Conservation (phyloP, 768 basidiomycete species). For the Pleurotus eryngii region DNA sequence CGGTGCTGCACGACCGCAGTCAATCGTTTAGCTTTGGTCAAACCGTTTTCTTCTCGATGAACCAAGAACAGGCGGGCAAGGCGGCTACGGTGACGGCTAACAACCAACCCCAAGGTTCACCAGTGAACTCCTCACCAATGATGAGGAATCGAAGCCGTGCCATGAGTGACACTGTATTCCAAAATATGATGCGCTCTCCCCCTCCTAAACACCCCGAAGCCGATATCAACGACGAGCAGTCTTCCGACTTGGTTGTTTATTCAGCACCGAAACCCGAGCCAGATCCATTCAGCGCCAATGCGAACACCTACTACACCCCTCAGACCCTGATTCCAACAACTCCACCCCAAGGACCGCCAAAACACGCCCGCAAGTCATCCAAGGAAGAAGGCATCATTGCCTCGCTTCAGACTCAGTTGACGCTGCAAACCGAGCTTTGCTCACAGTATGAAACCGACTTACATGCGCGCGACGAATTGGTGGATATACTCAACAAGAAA, state of each 20-base stretch:
- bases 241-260: conserved; percentile 46
- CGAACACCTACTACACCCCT: conserved; percentile 75
- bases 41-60: conserved; percentile 55
- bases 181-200: conserved; percentile 46
- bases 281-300: conserved; percentile 72
- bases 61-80: conserved; percentile 4
- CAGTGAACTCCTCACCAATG: conserved; percentile 18
- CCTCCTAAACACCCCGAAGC: conserved; percentile 44
- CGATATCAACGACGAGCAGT: conserved; percentile 62
- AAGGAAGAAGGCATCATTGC: conserved; percentile 71
- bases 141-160: conserved; percentile 47
- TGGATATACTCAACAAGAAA: conserved; percentile 54
- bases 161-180: conserved; percentile 63
- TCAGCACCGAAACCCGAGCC: conserved; percentile 38
- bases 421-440: conserved; percentile 71
- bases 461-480: conserved; percentile 68
- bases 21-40: conserved; percentile 70
- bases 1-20: conserved; percentile 50
- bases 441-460: conserved; percentile 77
- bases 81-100: conserved; percentile 28
- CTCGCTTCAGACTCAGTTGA: conserved; percentile 71
- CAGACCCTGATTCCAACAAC: conserved; percentile 70
- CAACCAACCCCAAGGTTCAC: conserved; percentile 16
- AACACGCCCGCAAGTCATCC: conserved; percentile 58
- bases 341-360: conserved; percentile 42